Base-by-base conservation (phyloP, 495 filamentous ascomycete genomes). In the Hypoxylon rickii region DNA sequence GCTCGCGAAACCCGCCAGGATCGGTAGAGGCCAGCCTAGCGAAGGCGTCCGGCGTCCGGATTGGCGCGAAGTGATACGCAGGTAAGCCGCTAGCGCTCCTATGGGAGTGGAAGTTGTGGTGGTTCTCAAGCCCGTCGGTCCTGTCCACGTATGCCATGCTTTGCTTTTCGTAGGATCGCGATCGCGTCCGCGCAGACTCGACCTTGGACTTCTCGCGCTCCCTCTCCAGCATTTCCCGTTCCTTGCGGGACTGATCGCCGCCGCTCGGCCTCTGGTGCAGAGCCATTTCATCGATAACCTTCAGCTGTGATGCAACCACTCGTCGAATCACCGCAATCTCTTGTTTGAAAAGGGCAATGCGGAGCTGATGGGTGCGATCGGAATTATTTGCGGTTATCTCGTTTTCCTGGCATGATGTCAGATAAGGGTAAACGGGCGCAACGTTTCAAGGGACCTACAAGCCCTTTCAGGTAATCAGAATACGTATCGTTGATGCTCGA, bases 301-400 rank as follows among this genome's bases (percentile, higher is more conserved):
- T 45, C 38, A 50, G 19, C 44, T 65, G 49, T 43, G 59, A 57
- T 18, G 52, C 34, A 52, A 72, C 37, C 13, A 65, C 72, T 13
- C 58, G 56, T 15, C 53, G 59, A 10, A 77, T 70, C 17, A 71
- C 64, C 19, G 57, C 55, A 17, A 76, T 57, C 51, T 78, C 72
- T 55, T 76, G 69, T 17, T 69, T 64, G 6, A 76, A 63, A 12
- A 66, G 57, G 7, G 54, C 56, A 15, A 78, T 65, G 17, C 63
- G 53, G 45, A 71, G 55, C 44, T 78, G 70, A 40, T 75, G 66
- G n/a, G 57, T 55, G 24, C 68, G 59, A 53, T 70, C 64, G 3
- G 64, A 58, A 12, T 51, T 59, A 17, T 72, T 69, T 29, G 58
- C 51, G 16, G 59, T 61, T 24, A 77, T 70, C 17, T 69, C 63